These are phyloP conservation scores for Clitoria ternatea DNA, from an alignment of 306 rosid species.

Conservation along the genomic window DNA sequence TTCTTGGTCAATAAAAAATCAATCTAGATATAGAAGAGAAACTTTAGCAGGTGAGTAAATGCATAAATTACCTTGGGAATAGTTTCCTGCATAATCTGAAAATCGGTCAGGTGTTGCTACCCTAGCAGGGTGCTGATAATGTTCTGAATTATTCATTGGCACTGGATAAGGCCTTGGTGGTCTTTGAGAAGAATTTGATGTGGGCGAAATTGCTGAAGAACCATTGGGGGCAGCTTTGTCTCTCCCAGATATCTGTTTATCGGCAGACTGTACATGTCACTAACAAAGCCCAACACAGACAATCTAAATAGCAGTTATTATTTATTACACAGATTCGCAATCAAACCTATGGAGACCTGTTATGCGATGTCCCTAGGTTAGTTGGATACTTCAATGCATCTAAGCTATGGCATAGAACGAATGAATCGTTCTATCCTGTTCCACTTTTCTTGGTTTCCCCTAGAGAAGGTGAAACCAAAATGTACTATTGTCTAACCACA, in stretches of 20 bases:
- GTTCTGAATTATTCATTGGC: constrained; percentile 39
- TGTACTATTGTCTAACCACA: neutral
- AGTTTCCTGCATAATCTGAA: constrained; percentile 45
- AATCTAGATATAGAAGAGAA: neutral
- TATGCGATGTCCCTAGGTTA: constrained; percentile 4
- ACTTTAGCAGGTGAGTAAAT: neutral
- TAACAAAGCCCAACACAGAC: constrained; percentile 5
- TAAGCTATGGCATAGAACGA: neutral
- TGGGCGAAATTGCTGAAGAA: constrained; percentile 35
- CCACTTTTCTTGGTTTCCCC: neutral
- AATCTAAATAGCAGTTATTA: constrained; percentile 7
- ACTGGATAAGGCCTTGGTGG: constrained; percentile 41
- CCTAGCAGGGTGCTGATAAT: constrained; percentile 33
- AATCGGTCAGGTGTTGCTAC: constrained; percentile 36
- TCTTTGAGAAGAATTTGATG: constrained; percentile 51
- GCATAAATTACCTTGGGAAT: constrained; percentile 54
- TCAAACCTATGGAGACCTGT: neutral
- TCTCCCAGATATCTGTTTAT: constrained; percentile 79
- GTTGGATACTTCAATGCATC: neutral
- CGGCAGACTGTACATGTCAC: constrained; percentile 20
- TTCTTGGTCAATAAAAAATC: neutral
- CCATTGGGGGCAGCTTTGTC: constrained; percentile 56
- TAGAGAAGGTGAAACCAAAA: neutral
- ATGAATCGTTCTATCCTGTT: neutral
- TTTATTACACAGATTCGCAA: constrained; percentile 11